A percentile compares a stretch with the other conserved stretches of the same genome.
These are phyloP conservation scores for Zasmidium citrigriseum DNA, from an alignment of 2,329 filamentous ascomycete genomes.

Conservation along the genomic window DNA sequence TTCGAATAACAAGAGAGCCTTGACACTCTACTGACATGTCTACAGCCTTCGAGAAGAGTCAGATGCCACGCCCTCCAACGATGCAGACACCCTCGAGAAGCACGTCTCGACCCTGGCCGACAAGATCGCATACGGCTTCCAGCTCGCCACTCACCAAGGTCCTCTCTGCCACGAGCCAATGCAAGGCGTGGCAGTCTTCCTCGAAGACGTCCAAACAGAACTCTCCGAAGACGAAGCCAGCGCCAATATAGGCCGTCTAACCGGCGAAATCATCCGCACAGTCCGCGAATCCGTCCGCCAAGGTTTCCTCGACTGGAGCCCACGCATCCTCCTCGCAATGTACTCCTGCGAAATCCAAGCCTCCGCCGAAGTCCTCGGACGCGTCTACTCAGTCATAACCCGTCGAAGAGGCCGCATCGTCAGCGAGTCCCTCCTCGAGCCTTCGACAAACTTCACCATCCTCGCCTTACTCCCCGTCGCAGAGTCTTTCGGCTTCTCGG, in stretches of 20 bases:
- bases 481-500: slow-evolving; percentile 92
- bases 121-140: slow-evolving; percentile 91
- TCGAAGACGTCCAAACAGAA: slow-evolving; percentile 74
- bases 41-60: slow-evolving; percentile 32
- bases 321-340: slow-evolving; percentile 94
- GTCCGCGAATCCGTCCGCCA: slow-evolving; percentile 79
- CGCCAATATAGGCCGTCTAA: slow-evolving; percentile 75
- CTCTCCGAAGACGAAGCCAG: slow-evolving; percentile 57
- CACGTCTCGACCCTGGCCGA: slow-evolving; percentile 63
- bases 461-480: slow-evolving; percentile 84
- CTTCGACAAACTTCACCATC: slow-evolving; percentile 95
- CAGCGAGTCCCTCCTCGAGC: slow-evolving; percentile 88
- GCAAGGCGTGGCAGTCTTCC: slow-evolving; percentile 86
- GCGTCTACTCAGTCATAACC: slow-evolving; percentile 97
- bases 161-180: slow-evolving; percentile 91
- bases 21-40: slow-evolving; percentile 27
- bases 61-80: slow-evolving; percentile 14
- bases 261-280: slow-evolving; percentile 89
- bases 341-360: slow-evolving; percentile 98
- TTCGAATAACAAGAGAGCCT: slow-evolving; percentile 27
- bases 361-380: slow-evolving; percentile 87
- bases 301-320: slow-evolving; percentile 93
- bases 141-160: slow-evolving; percentile 84
- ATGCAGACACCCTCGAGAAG: slow-evolving; percentile 15
- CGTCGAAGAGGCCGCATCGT: slow-evolving; percentile 86